Percentiles rank a stretch among this genome's conserved stretches.
Conservation (phyloP, 1,284 basidiomycete species). For the Irpex lacteus region DNA sequence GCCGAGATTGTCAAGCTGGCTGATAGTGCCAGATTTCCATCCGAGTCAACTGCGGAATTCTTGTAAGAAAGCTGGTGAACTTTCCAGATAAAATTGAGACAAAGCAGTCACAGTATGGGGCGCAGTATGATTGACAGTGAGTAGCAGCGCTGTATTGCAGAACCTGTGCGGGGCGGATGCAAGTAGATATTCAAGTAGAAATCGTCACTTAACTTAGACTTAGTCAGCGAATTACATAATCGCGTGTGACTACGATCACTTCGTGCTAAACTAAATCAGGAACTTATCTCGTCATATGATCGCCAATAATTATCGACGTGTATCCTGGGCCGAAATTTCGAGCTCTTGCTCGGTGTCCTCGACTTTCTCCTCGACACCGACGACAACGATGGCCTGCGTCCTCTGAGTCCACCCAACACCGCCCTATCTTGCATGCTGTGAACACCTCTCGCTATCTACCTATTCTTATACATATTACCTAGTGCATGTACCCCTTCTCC, state of each 20-base stretch:
- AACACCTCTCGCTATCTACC: not conserved
- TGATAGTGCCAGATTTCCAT: not conserved
- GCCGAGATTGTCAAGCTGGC: not conserved
- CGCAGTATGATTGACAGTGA: too few relatives aligned
- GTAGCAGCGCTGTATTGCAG: not conserved
- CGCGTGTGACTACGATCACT: not conserved
- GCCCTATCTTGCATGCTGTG: conserved; percentile 3
- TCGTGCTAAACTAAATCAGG: not conserved
- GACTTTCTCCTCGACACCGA: conserved; percentile 8
- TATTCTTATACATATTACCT: conserved; percentile 11
- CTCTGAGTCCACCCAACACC: not conserved
- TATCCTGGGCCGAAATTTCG: not conserved
- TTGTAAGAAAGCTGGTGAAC: not conserved
- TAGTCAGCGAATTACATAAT: not conserved
- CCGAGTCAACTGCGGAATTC: too few relatives aligned
- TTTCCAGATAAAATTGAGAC: not conserved
- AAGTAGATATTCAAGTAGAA: not conserved
- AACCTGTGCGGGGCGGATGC: not conserved
- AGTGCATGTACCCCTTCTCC: conserved; percentile 12
- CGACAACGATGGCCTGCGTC: conserved; percentile 11
- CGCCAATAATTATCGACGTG: not conserved
- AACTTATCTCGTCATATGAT: conserved; percentile 1
- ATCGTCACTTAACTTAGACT: not conserved
- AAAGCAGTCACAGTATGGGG: not conserved
- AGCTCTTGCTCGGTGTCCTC: not conserved